Evolutionary conservation across 257 asterid species (phyloP).

Genomic region (Solanum chilense): DNA sequence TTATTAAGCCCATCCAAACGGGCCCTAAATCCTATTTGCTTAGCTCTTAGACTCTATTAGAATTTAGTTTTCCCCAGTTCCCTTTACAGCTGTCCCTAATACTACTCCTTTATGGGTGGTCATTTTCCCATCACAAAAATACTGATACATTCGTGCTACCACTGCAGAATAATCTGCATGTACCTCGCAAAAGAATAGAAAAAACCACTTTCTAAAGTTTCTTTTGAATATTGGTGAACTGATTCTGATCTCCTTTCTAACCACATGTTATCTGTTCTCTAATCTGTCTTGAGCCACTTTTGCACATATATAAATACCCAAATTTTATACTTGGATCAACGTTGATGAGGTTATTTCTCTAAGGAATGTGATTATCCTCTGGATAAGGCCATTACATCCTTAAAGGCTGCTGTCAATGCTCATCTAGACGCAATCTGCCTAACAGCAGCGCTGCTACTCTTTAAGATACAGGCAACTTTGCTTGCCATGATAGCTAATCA

Average conservation of each 20-base stretch:
- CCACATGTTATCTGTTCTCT: background rate
- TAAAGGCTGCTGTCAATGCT: background rate
- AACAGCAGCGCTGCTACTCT: background rate
- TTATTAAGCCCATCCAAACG: too few relatives aligned
- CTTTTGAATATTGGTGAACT: background rate
- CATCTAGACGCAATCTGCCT: background rate
- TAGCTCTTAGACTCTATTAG: background rate
- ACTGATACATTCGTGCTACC: background rate
- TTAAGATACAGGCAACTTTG: background rate
- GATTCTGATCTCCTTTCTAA: background rate
- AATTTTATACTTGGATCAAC: background rate
- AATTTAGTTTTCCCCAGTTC: background rate
- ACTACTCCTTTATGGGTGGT: background rate
- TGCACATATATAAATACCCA: background rate
- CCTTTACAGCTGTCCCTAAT: background rate
- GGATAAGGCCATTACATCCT: background rate
- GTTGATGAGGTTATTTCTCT: background rate
- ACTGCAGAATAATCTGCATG: background rate
- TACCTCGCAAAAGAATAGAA: background rate
- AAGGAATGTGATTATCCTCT: background rate
- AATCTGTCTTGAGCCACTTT: background rate
- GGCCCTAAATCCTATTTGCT: background rate
- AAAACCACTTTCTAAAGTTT: background rate
- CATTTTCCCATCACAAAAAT: background rate
- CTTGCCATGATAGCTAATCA: background rate